phyloP scores from a whole-genome alignment of 1,139 yeast genomes.

The Nakaseomyces sp. region DNA sequence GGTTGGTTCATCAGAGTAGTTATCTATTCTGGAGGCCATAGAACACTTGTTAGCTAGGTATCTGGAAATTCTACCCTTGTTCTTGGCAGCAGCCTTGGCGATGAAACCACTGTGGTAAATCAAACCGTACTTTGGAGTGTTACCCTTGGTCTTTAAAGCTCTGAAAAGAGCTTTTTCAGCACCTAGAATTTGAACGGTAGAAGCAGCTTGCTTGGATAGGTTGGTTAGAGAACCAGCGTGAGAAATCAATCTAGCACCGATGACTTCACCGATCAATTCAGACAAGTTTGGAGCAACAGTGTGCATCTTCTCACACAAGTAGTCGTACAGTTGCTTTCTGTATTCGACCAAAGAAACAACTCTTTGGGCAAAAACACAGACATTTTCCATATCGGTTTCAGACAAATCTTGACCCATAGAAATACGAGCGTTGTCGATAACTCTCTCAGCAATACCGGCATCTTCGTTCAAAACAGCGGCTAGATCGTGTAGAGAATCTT shows the following conservation, averaged over 20 bases:
- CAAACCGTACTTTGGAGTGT: constrained; percentile 96
- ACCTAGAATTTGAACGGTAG: constrained; percentile 96
- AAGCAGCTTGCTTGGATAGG: constrained; percentile 96
- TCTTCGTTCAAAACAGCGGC: constrained; percentile 88
- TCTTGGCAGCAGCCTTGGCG: constrained; percentile 93
- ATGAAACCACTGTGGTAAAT: constrained; percentile 95
- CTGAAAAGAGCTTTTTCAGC: constrained; percentile 98
- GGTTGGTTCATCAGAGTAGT: constrained; percentile 80
- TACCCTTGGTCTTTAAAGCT: constrained; percentile 96
- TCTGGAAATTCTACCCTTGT: constrained; percentile 98
- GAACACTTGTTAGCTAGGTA: constrained; percentile 98
- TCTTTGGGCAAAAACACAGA: constrained; percentile 85
- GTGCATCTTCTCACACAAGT: constrained; percentile 91
- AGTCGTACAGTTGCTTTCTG: constrained; percentile 79
- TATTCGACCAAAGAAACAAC: constrained; percentile 89
- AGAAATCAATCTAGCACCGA: constrained; percentile 95
- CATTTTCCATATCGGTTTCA: constrained; percentile 86
- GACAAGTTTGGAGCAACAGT: constrained; percentile 96
- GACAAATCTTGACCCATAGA: constrained; percentile 99
- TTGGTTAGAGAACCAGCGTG: constrained; percentile 97
- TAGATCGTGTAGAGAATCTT: constrained; percentile 79
- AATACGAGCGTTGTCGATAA: constrained; percentile 84
- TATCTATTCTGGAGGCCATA: constrained; percentile 96
- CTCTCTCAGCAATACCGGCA: constrained; percentile 86
- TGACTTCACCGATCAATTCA: constrained; percentile 94